A percentile compares a stretch with the other conserved stretches of the same genome.
These are phyloP conservation scores for Tanacetum coccineum DNA, from an alignment of 129 eudicot genomes.

Conservation along the genomic window DNA sequence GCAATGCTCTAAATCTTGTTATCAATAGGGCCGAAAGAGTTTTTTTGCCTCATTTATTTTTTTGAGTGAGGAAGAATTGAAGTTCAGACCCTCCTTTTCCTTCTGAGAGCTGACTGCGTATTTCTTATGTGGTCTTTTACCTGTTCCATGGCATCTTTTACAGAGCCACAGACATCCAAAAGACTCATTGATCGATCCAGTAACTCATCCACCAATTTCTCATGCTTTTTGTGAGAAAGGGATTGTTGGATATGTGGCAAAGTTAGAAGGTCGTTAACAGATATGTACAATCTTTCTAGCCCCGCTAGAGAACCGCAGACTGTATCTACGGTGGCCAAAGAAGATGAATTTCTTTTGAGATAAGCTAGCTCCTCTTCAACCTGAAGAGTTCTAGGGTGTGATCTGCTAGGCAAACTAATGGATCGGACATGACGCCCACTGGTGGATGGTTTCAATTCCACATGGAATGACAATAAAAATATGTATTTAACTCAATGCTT, in stretches of 20 bases:
- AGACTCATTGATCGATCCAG: slow-evolving; percentile 36
- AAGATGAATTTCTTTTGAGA: slow-evolving; percentile 20
- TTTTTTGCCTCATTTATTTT: slow-evolving; percentile 33
- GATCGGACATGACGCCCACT: slow-evolving; percentile 36
- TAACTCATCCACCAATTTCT: slow-evolving; percentile 33
- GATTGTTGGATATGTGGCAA: slow-evolving; percentile 35
- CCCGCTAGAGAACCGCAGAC: slow-evolving; percentile 10
- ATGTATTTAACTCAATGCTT: too few species aligned
- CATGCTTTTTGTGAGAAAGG: slow-evolving; percentile 22
- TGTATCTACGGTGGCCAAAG: neutral
- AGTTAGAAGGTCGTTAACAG: slow-evolving; percentile 23
- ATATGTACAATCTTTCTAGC: slow-evolving; percentile 22
- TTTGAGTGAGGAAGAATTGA: slow-evolving; percentile 9
- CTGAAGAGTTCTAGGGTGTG: slow-evolving; percentile 34
- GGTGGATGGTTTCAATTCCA: slow-evolving; percentile 10
- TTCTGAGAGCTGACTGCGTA: slow-evolving; percentile 33
- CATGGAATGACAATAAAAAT: too few species aligned
- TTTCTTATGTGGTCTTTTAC: slow-evolving; percentile 25
- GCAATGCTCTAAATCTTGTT: slow-evolving; percentile 8
- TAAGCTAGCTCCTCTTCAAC: slow-evolving; percentile 29
- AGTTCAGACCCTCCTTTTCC: slow-evolving; percentile 27
- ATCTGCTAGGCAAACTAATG: slow-evolving; percentile 35
- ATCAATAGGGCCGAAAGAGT: slow-evolving; percentile 10
- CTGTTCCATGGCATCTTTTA: slow-evolving; percentile 36
- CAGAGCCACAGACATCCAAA: slow-evolving; percentile 33